Evolutionary conservation across 257 asterid species (phyloP), one percentile per base, ranked within the genome.

Genomic region (Jacaranda copaia): DNA sequence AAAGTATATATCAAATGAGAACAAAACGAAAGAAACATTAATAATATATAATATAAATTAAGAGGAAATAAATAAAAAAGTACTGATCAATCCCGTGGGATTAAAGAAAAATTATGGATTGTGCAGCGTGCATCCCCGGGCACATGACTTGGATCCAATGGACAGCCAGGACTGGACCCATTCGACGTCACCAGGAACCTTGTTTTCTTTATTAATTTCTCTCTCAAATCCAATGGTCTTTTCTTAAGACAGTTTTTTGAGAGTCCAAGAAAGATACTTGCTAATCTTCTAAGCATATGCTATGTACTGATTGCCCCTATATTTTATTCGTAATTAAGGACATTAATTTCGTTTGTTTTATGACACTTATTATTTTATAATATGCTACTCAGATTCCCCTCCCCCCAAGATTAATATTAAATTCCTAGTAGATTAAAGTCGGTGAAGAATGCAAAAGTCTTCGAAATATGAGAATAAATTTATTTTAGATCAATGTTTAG

Each of bases 61-160:
- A 35, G 5, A 42, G 5, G 13, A 32, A 73, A 18, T 3, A 56
- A 42, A 66, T 8, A 9, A 15, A 25, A 1, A 25, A 25, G 32
- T 25, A 25, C 6, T 15, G 43, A 35, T 42, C 6, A 61, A 20
- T 5, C 45, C 45, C n/a, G 39, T 16, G 12, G 4, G 49, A 55
- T 53, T 45, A 20, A 52, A 45, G 2, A 66, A 76, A 79, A 84
- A 78, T 60, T 6, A 72, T 39, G 74, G 82, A 83, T 57, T 63
- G 48, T 19, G 81, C 90, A 85, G 95, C 90, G 85, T 86, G 86
- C 87, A 82, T 85, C 83, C 83, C 81, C 89, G 93, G 80, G 91
- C 93, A 90, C 96, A 85, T 87, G 96, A 85, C 70, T 64, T 77
- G 79, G 85, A 90, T 79, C 87, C 91, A 88, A 75, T 77, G 76